Conservation (phyloP, 495 filamentous ascomycete species). For the Penicillium pancosmium region DNA sequence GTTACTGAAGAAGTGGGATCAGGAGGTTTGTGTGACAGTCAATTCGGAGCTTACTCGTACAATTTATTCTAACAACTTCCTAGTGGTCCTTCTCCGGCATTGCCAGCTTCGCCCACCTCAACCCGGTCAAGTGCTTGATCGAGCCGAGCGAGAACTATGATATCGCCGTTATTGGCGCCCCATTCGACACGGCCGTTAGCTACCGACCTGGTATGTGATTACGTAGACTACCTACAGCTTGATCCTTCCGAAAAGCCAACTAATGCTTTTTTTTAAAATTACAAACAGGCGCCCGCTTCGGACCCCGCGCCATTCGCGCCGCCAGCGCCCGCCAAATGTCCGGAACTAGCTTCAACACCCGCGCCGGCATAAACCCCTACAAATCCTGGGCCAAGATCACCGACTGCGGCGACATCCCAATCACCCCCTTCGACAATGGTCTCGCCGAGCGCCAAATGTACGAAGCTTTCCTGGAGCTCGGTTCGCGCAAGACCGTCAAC, state of each 20-base stretch:
- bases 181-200: conserved; percentile 81
- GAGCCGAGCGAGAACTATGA: conserved; percentile 68
- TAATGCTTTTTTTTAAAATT: conserved; percentile 23
- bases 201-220: conserved; percentile 69
- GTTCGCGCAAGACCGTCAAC: conserved; percentile 49
- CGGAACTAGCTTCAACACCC: conserved; percentile 76
- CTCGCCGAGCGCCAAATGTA: conserved; percentile 78
- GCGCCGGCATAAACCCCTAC: conserved; percentile 78
- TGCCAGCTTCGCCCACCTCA: conserved; percentile 77
- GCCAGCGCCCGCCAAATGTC: conserved; percentile 73
- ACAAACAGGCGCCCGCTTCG: conserved; percentile 72
- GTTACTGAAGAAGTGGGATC: conserved; percentile 55
- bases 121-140: conserved; percentile 72
- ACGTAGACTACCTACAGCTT: conserved; percentile 11
- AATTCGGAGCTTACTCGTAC: not conserved
- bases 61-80: conserved; percentile 5
- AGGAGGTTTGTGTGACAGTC: conserved; percentile 42
- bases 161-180: conserved; percentile 79
- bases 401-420: conserved; percentile 84
- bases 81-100: conserved; percentile 81
- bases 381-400: conserved; percentile 70
- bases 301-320: conserved; percentile 78
- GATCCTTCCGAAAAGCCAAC: conserved; percentile 32
- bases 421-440: conserved; percentile 76
- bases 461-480: conserved; percentile 69